Percentiles rank a stretch among this genome's conserved stretches.
These are phyloP conservation scores for Balansia obtecta DNA, from an alignment of 2,329 filamentous ascomycete genomes.

Conservation along the genomic window DNA sequence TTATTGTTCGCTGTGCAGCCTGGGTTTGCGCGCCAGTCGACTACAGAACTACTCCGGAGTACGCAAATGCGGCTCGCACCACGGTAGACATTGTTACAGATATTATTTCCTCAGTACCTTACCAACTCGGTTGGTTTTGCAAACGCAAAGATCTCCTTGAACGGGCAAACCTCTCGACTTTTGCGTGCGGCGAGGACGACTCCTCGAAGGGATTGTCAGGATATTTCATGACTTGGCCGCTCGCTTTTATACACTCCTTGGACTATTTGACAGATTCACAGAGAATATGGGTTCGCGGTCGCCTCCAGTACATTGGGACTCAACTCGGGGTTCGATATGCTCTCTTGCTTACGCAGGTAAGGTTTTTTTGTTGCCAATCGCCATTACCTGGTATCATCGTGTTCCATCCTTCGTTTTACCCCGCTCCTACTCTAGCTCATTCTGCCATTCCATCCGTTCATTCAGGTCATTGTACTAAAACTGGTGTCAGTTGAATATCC, in stretches of 20 bases:
- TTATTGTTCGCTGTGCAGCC: constrained; percentile 46
- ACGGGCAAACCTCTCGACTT: constrained; percentile 28
- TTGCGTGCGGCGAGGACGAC: constrained; percentile 37
- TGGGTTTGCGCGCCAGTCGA: constrained; percentile 49
- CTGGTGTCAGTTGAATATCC: constrained; percentile 37
- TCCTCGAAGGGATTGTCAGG: constrained; percentile 42
- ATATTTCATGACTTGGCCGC: constrained; percentile 47
- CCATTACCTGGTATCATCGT: not conserved
- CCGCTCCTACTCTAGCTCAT: not conserved
- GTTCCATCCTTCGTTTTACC: not conserved
- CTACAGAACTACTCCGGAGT: constrained; percentile 50
- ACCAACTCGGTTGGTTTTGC: constrained; percentile 46
- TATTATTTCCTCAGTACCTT: constrained; percentile 49
- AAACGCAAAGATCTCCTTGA: constrained; percentile 29
- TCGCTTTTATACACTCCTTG: constrained; percentile 39
- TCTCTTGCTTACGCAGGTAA: constrained; percentile 40
- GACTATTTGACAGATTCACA: constrained; percentile 49
- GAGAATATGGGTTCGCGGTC: constrained; percentile 40
- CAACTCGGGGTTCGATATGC: constrained; percentile 47
- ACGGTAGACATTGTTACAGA: constrained; percentile 43
- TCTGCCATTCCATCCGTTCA: not conserved
- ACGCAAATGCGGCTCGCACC: constrained; percentile 38
- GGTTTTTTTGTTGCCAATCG: constrained; percentile 7
- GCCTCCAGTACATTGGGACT: constrained; percentile 41
- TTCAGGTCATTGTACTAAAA: too few relatives aligned